Conservation (phyloP, 495 filamentous ascomycete species). For the Aspergillus mulundensis region DNA sequence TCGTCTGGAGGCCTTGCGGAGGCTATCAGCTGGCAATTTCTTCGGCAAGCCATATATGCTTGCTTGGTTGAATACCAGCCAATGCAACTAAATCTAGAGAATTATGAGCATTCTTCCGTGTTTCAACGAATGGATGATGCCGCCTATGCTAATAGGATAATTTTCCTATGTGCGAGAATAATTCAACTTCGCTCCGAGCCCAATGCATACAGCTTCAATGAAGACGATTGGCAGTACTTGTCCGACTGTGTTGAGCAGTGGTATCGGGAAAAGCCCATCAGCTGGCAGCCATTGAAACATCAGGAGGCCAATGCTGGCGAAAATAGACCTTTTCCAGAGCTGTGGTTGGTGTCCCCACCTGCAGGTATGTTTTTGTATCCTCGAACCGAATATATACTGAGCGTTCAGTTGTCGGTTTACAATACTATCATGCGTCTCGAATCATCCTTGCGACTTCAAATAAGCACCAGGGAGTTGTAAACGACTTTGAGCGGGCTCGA, state of each 20-base stretch:
- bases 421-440: slow-evolving; percentile 34
- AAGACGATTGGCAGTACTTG: slow-evolving; percentile 21
- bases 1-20: slow-evolving; percentile 37
- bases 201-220: slow-evolving; percentile 20
- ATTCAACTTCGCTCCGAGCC: slow-evolving; percentile 27
- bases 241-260: slow-evolving; percentile 28
- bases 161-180: slow-evolving; percentile 36
- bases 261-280: slow-evolving; percentile 26
- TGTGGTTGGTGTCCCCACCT: slow-evolving; percentile 39
- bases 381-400: not conserved
- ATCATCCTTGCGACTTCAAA: slow-evolving; percentile 33
- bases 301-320: slow-evolving; percentile 22
- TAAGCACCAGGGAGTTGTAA: slow-evolving; percentile 18
- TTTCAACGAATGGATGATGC: slow-evolving; percentile 34
- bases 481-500: slow-evolving; percentile 29
- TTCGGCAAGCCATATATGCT: slow-evolving; percentile 41
- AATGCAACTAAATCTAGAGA: slow-evolving; percentile 31
- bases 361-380: slow-evolving; percentile 21
- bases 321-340: slow-evolving; percentile 34
- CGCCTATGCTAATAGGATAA: slow-evolving; percentile 31
- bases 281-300: slow-evolving; percentile 37
- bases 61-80: slow-evolving; percentile 35
- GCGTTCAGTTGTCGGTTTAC: slow-evolving; percentile 31
- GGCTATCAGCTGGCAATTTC: slow-evolving; percentile 39
- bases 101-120: slow-evolving; percentile 33